Base-by-base conservation (phyloP, 805 yeast genomes). In the Cyberlindnera amylophila region DNA sequence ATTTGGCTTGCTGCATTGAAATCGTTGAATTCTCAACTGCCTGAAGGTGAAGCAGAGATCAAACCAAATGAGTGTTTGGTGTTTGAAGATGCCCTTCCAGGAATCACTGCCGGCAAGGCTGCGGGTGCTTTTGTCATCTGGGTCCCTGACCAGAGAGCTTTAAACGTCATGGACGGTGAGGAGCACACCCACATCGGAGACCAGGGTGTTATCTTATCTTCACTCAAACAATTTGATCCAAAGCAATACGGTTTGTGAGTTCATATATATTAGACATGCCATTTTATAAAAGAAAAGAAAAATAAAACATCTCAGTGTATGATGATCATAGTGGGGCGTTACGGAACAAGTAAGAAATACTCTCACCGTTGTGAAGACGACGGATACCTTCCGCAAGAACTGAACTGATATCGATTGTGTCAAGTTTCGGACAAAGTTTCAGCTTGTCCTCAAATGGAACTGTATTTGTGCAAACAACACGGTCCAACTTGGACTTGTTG, bases 31-130 rank as follows among this genome's bases (percentile, higher is more conserved):
- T 75, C 76, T 34, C 71, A 81, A 38, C 53, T 58, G 11, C 54
- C 59, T 3, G 61, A 59, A 2, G 54, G 63, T 3, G 59, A 66
- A 19, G 69, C 61, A 2, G 66, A 65, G 28, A 83, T 91, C 46
- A 55, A 61, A 41, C 84, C 91, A 4, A 80, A 78, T 26, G 96
- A 93, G 55, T 86, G 95, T 55, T 62, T 93, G 26, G 84, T 93
- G 2, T 93, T 93, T 63, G 99, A 93, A 68, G 99, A 93, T 64
- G 98, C 96, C 3, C 70, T 89, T 34, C 90, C 96, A 0, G 99
- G 99, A 3, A 91, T 91, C 17, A 58, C 69, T 14, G 82, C 96
- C 4, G 99, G 96, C 12, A 75, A 74, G 42, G 81, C 85, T 14
- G 88, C 96, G 28, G 90, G 89, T 10, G 85, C 87, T 12, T 73